Evolutionary conservation across 148 eudicot genomes (phyloP).

Genomic region (Amaranthus palmeri): DNA sequence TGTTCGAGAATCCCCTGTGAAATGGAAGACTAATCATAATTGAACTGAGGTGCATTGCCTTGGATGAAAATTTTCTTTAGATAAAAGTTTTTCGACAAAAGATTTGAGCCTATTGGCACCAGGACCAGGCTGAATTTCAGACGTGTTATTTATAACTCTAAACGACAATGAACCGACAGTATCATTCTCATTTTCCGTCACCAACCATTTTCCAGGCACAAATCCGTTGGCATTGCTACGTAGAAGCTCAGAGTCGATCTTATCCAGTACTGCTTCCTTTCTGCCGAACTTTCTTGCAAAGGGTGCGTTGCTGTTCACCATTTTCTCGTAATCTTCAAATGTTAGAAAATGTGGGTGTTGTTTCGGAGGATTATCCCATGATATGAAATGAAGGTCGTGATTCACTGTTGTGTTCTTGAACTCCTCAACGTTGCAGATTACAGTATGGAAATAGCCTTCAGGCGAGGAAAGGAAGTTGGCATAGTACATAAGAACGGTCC

Average conservation of each 20-base stretch:
- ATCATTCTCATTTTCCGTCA: conserved; percentile 16
- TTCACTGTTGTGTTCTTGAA: conserved; percentile 64
- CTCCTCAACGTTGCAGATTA: conserved; percentile 61
- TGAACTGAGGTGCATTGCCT: conserved; percentile 47
- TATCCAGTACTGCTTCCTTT: conserved; percentile 37
- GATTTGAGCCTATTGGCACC: conserved; percentile 50
- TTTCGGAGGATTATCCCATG: conserved; percentile 76
- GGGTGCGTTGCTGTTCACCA: conserved; percentile 60
- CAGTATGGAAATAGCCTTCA: conserved; percentile 75
- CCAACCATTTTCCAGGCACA: conserved; percentile 60
- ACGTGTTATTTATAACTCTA: conserved; percentile 28
- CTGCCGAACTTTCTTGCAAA: conserved; percentile 68
- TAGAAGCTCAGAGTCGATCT: conserved; percentile 58
- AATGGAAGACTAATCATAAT: conserved; percentile 16
- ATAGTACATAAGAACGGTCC: conserved; percentile 60
- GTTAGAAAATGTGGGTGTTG: conserved; percentile 73
- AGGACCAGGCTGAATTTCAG: conserved; percentile 46
- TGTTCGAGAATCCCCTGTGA: neutral
- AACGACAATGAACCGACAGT: conserved; percentile 9
- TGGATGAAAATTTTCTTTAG: conserved; percentile 41
- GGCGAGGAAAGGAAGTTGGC: conserved; percentile 73
- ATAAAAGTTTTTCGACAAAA: conserved; percentile 44
- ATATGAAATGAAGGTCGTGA: conserved; percentile 70
- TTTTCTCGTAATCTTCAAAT: conserved; percentile 39
- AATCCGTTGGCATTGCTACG: conserved; percentile 40